Percentiles rank a stretch among this genome's conserved stretches.
Conservation (phyloP, 371 early-diverging fungal species). For the Fennellomyces sp. region DNA sequence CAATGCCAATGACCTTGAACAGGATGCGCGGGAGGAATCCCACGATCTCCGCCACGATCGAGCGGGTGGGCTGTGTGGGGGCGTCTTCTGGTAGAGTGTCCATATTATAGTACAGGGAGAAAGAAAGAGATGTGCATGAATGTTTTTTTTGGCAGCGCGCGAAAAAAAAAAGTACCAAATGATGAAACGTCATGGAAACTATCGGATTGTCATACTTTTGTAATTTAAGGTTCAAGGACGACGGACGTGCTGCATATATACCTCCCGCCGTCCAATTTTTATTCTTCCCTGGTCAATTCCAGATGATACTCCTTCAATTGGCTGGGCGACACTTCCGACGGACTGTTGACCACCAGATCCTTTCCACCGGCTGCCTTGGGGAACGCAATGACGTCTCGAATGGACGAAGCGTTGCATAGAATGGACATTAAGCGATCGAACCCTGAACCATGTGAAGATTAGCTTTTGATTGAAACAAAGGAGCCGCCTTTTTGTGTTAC, state of each 20-base stretch:
- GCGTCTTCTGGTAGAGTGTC: not conserved
- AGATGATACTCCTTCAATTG: slow-evolving; percentile 76
- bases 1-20: slow-evolving; percentile 51
- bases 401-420: slow-evolving; percentile 70
- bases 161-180: not conserved
- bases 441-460: slow-evolving; percentile 34
- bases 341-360: slow-evolving; percentile 84
- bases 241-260: too few species aligned
- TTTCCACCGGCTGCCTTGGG: slow-evolving; percentile 85
- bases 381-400: slow-evolving; percentile 94
- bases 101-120: not conserved
- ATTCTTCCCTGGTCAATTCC: slow-evolving; percentile 21
- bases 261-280: not conserved
- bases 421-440: slow-evolving; percentile 87
- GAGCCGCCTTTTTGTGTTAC: slow-evolving; percentile 21
- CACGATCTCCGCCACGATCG: slow-evolving; percentile 14
- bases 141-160: not conserved
- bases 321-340: slow-evolving; percentile 61
- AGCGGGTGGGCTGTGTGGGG: not conserved
- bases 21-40: slow-evolving; percentile 49
- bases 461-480: not conserved
- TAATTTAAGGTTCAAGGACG: too few species aligned
- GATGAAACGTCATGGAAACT: too few species aligned
- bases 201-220: too few species aligned
- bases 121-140: slow-evolving; percentile 10